Evolutionary conservation across 257 asterid genomes (phyloP).

Genomic region (Solanum raphanifolium): DNA sequence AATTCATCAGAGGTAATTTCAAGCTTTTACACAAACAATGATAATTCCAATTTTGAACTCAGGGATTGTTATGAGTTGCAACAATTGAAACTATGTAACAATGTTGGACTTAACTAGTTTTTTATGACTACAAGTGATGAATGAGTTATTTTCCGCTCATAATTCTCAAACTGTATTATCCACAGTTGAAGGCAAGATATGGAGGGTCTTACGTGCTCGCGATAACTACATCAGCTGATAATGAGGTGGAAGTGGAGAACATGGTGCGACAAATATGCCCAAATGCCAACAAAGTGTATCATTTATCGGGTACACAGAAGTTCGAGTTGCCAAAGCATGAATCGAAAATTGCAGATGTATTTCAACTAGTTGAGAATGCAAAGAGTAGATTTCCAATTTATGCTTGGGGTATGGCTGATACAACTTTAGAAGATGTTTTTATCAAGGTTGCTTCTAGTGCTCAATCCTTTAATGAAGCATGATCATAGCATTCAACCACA

Average conservation of each 20-base stretch:
- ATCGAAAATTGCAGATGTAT: constrained; percentile 63
- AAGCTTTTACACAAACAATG: background rate
- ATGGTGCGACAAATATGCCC: constrained; percentile 49
- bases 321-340: constrained; percentile 87
- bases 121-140: background rate
- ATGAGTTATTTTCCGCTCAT: background rate
- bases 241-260: constrained; percentile 65
- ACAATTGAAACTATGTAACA: background rate
- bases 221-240: constrained; percentile 63
- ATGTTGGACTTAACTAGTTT: background rate
- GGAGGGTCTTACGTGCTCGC: constrained; percentile 89
- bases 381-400: constrained; percentile 71
- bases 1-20: constrained; percentile 73
- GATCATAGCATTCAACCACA: constrained; percentile 15
- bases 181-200: constrained; percentile 83
- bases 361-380: constrained; percentile 77
- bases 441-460: constrained; percentile 89
- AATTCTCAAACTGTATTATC: background rate
- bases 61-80: background rate
- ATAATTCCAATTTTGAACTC: background rate
- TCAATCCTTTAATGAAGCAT: constrained; percentile 47
- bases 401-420: constrained; percentile 95
- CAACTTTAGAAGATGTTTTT: constrained; percentile 89
- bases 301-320: constrained; percentile 88
- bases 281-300: constrained; percentile 66